Evolutionary conservation across 768 basidiomycete species (phyloP), one percentile per base, ranked within the genome.

Genomic region (Piloderma croceum): DNA sequence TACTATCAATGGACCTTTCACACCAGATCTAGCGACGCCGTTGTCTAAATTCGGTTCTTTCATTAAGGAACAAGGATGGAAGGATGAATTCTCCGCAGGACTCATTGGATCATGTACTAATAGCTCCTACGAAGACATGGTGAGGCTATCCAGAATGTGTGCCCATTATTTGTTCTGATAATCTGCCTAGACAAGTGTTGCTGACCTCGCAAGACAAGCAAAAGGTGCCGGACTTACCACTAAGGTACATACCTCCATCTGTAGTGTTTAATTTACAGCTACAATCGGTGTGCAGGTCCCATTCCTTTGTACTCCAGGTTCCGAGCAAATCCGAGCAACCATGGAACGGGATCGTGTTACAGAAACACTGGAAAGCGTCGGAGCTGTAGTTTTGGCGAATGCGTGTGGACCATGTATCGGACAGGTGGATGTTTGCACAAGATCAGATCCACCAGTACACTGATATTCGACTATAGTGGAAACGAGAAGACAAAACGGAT

Each of bases 31-130:
- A 32, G 85, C 93, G 3, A 98, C 92, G 0, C 92, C 94, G 9
- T 63, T 99, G 11, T 96, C 93, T 11, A 80, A 83, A 52, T 98
- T 99, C 57, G 82, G 78, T 22, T 54, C 69, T 4, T 81, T 94
- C 58, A 71, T 97, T 15, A 68, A 79, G 58, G 77, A 83, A 48
- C 85, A 90, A 60, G 85, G 85, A 9, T 98, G 93, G 90, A 91
- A 90, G 60, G 89, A 92, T 54, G 84, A 90, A 59, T 68, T 98
- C 38, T 86, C 91, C 9, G 94, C 92, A 18, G 79, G 74, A 36
- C 73, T 99, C 20, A 99, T 99, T 54, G 96, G 96, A 18, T 96
- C 91, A n/a, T 99, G 96, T 62, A 99, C 96, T 22, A 99, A 99
- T 61, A 96, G 92, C 44, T 96, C 92, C 5, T 99, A 98, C 57